Conservation (phyloP, 23 red algal species). For the Gracilariopsis chorda region DNA sequence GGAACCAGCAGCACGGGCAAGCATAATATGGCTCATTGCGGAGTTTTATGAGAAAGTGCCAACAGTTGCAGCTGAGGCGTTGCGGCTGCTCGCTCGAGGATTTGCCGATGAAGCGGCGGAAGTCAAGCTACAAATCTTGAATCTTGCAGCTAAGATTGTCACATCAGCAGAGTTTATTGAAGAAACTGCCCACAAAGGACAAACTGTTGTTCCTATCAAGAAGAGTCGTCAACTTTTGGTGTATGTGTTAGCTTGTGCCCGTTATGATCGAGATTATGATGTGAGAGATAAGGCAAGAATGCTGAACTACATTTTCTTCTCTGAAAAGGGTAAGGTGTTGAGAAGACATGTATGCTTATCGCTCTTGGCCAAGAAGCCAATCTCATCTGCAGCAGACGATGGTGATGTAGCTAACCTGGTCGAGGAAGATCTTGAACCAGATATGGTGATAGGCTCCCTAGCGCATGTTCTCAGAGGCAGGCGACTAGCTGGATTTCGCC, state of each 20-base stretch:
- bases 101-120: slow-evolving; percentile 59
- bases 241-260: slow-evolving; percentile 56
- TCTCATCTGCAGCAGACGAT: not conserved
- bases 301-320: slow-evolving; percentile 52
- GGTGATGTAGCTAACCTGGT: not conserved
- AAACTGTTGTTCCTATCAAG: not conserved
- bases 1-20: slow-evolving; percentile 61
- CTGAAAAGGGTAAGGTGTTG: slow-evolving; percentile 4
- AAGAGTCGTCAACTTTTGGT: slow-evolving; percentile 26
- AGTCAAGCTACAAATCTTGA: slow-evolving; percentile 82
- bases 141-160: slow-evolving; percentile 73
- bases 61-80: slow-evolving; percentile 59
- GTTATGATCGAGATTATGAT: slow-evolving; percentile 76
- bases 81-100: slow-evolving; percentile 54
- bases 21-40: slow-evolving; percentile 82
- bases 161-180: not conserved
- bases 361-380: slow-evolving; percentile 30
- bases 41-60: slow-evolving; percentile 73
- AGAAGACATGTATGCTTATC: slow-evolving; percentile 6
- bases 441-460: slow-evolving; percentile 33
- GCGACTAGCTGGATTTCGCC: slow-evolving; percentile 31
- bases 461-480: slow-evolving; percentile 47
- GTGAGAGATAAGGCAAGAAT: slow-evolving; percentile 82
- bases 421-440: slow-evolving; percentile 10
- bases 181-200: not conserved